These are phyloP conservation scores for Fraxinus nigra DNA, from an alignment of 305 asterid genomes.

Conservation along the genomic window DNA sequence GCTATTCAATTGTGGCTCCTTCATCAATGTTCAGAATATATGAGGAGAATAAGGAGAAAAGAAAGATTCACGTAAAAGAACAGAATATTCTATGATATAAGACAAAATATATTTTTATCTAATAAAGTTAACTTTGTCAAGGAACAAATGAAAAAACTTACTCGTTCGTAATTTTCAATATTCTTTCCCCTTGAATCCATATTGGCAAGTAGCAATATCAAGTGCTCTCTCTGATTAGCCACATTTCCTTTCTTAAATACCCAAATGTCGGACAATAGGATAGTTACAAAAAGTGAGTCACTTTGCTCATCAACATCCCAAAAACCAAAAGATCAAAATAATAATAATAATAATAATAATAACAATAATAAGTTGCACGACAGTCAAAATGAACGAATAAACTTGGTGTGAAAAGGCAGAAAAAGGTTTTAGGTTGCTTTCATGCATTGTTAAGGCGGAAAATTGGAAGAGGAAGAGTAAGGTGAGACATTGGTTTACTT, in stretches of 20 bases:
- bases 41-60: conserved; percentile 13
- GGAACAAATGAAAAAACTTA: conserved; percentile 33
- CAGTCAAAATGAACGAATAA: background rate
- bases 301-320: conserved; percentile 13
- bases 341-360: background rate
- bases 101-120: conserved; percentile 4
- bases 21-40: conserved; percentile 24
- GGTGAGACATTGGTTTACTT: background rate
- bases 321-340: background rate
- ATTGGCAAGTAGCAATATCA: conserved; percentile 90
- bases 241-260: conserved; percentile 91
- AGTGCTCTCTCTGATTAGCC: conserved; percentile 97
- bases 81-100: conserved; percentile 7
- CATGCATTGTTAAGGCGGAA: background rate
- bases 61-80: conserved; percentile 12
- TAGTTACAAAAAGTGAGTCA: conserved; percentile 30
- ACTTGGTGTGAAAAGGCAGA: background rate
- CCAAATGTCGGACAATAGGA: conserved; percentile 28
- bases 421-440: background rate
- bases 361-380: background rate
- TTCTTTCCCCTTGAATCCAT: conserved; percentile 73
- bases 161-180: conserved; percentile 54
- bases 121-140: conserved; percentile 14
- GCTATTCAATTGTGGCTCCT: conserved; percentile 63
- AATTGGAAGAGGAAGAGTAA: background rate